Conservation (phyloP, 768 basidiomycete genomes). For the Sistotremastrum suecicum region DNA sequence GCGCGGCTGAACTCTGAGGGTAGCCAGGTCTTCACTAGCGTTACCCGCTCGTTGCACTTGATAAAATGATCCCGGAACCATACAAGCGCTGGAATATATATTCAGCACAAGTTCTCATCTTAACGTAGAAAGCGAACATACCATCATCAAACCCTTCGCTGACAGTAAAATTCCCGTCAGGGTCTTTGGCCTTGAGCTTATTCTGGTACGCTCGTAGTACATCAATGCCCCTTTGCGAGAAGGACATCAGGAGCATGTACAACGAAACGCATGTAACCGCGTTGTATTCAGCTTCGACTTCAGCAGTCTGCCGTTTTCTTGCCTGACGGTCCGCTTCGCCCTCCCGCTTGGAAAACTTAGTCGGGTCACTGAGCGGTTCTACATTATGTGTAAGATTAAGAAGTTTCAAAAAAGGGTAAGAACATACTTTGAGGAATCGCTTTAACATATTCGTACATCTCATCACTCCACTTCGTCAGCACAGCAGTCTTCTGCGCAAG, state of each 20-base stretch:
- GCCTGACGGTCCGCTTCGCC: conserved; percentile 65
- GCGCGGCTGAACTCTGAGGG: conserved; percentile 66
- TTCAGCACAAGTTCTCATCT: neutral
- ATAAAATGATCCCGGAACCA: conserved; percentile 95
- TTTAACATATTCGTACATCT: conserved; percentile 84
- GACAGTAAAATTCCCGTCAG: conserved; percentile 59
- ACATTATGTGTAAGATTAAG: conserved; percentile 4
- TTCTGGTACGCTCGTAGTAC: conserved; percentile 66
- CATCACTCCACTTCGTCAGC: conserved; percentile 86
- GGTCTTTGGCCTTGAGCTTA: conserved; percentile 66
- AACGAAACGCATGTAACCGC: conserved; percentile 79
- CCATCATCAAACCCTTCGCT: conserved; percentile 75
- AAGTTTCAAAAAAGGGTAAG: conserved; percentile 3
- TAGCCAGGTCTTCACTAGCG: conserved; percentile 77
- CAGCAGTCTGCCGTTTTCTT: conserved; percentile 51
- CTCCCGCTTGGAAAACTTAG: conserved; percentile 55
- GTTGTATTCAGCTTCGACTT: conserved; percentile 68
- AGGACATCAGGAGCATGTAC: conserved; percentile 84
- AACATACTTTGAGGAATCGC: conserved; percentile 68
- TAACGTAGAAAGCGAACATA: conserved; percentile 17
- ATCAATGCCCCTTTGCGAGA: conserved; percentile 87
- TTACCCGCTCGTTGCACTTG: conserved; percentile 86
- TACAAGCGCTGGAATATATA: conserved; percentile 38
- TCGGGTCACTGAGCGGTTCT: conserved; percentile 76
- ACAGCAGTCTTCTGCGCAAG: conserved; percentile 94